Evolutionary conservation across 345 rosid genomes (phyloP), one percentile per base, ranked within the genome.

Genomic region (Linum lewisii): DNA sequence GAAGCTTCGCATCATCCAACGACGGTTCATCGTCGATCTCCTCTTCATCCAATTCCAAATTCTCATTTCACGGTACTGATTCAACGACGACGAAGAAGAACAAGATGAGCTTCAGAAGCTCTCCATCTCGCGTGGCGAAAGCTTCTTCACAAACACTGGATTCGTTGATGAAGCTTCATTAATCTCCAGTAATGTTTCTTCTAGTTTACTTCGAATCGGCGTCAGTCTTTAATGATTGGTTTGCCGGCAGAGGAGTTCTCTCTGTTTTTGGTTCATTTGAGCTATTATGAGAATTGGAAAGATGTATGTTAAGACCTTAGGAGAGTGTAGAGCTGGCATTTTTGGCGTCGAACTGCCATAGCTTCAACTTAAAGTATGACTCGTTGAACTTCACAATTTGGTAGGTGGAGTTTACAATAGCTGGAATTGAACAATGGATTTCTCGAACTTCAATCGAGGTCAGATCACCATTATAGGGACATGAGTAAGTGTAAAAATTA

Each of bases 391-490:
- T 29, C 34, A 29, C 47, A 42, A 5, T 42, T 42, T 42, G 47
- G 47, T 2, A 42, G 47, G 18, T 6, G 2, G 9, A 16, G 18
- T 42, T 42, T 11, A 42, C 47, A 11, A 16, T 54, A 2, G 9
- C 32, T 36, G 63, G n/a, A n/a, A n/a, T 57, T 51, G 61, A 69
- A 79, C 58, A 51, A 83, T 86, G 86, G 98, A 88, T 64, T 55
- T 86, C 10, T 73, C 71, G n/a, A n/a, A n/a, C n/a, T n/a, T n/a
- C 78, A 70, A 66, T 57, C 86, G 83, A 18, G 82, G 69, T 54
- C 91, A 87, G 54, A 63, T 83, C n/a, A 87, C 97, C 6, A 26
- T 81, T 13, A 38, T 82, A 49, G 88, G 92, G 65, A 78, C 90
- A 0, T 94, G 77, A 4, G 64, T 82, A 29, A 82, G 76, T 24